Base-by-base conservation (phyloP, 164 flowering plant genomes). In the Nymphaea colorata region DNA sequence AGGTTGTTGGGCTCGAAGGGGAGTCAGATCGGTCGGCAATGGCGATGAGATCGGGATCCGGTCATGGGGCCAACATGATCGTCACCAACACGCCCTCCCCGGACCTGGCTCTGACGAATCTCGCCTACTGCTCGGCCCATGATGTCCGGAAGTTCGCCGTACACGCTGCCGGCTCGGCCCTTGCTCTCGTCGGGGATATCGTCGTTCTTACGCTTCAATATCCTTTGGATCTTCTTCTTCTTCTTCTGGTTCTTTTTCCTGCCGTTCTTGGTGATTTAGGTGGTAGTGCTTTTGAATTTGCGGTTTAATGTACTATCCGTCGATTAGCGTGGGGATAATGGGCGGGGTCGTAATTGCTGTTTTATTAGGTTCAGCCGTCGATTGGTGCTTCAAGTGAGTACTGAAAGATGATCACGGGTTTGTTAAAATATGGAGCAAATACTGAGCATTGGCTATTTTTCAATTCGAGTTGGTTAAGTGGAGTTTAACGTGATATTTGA, bases 161-260 rank as follows among this genome's bases (percentile, higher is more conserved):
- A 61, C 85, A 88, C 14, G 86, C 86, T 75, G 71, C 92, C 41
- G 74, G 69, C 61, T 76, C 80, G 74, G 73, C 41, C 64, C 79
- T 82, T 61, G 96, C 90, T 5, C 75, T 67, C 16, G 70, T 91
- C 41, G 90, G 76, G 45, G 87, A 87, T 72, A 73, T 78, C 47
- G 80, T 78, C 61, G 93, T 90, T 71, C 88, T 88, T 42, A 79
- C 90, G n/a, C 36, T 94, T 7, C 63, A 72, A 94, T 94, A 94
- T 91, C 99, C 97, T 91, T 80, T 74, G 47, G 18, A 59, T 8
- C 44, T 41, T 68, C 60, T 42, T 2, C 17, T 44, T 61, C 43
- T 41, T 62, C 11, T 59, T 17, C 8, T 61, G 64, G 36, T 25
- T 47, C 2, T 41, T 36, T 51, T 18, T 70, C 14, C 3, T 69